Percentiles rank a stretch among this genome's conserved stretches.
These are phyloP conservation scores for Penicillium oxalicum DNA, from an alignment of 2,329 filamentous ascomycete species.

Conservation along the genomic window DNA sequence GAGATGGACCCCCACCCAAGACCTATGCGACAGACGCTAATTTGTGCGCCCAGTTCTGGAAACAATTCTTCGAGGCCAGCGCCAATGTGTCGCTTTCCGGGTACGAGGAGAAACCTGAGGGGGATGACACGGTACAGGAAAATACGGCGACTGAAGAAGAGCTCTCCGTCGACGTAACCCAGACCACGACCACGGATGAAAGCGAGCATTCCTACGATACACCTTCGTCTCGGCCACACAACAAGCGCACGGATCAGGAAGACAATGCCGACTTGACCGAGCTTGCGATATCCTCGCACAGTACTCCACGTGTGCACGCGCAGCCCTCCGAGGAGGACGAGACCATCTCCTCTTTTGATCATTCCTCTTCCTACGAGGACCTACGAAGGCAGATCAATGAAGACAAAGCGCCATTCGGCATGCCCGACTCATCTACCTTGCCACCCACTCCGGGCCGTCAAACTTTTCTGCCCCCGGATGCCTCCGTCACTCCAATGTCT, in stretches of 20 bases:
- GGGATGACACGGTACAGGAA: constrained; percentile 51
- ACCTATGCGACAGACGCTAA: no score
- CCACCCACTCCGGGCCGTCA: constrained; percentile 35
- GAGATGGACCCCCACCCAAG: no score
- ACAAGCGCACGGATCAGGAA: constrained; percentile 22
- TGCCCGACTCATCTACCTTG: constrained; percentile 30
- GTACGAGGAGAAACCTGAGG: constrained; percentile 70
- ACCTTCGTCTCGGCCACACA: constrained; percentile 31
- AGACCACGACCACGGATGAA: constrained; percentile 33
- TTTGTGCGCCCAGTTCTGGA: constrained; percentile 71
- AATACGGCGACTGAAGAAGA: constrained; percentile 52
- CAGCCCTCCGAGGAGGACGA: constrained; percentile 33
- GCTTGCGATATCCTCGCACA: constrained; percentile 42
- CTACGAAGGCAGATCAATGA: constrained; percentile 61
- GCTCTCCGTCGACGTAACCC: constrained; percentile 46
- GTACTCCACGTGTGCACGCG: constrained; percentile 39
- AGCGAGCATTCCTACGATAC: constrained; percentile 36
- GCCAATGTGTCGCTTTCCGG: constrained; percentile 94
- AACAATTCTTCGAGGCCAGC: constrained; percentile 98
- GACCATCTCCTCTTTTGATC: constrained; percentile 44
- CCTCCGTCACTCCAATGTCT: constrained; percentile 57
- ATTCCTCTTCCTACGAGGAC: constrained; percentile 70
- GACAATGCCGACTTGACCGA: constrained; percentile 45
- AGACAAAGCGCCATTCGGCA: constrained; percentile 31
- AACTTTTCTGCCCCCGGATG: constrained; percentile 23